phyloP scores from a whole-genome alignment of 352 stramenopile species.

The Globisporangium ultimum region DNA sequence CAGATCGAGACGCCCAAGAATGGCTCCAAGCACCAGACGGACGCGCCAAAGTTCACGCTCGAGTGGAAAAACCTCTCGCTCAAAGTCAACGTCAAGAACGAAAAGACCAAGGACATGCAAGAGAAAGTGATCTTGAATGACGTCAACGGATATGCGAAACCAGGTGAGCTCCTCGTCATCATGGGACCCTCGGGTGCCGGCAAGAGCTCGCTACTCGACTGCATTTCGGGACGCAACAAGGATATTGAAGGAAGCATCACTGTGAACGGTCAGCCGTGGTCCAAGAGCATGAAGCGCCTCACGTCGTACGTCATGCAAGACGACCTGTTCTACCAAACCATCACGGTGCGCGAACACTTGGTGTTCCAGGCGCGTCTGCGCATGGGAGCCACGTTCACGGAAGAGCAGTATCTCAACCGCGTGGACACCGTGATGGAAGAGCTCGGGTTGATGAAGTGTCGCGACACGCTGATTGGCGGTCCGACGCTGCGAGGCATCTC shows the following conservation, averaged over 20 bases:
- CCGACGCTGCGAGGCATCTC: conserved; percentile 45
- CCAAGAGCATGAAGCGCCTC: conserved; percentile 22
- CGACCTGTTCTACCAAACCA: conserved; percentile 83
- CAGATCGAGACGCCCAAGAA: no score
- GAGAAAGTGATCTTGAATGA: conserved; percentile 53
- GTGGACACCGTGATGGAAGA: conserved; percentile 58
- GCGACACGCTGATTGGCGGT: conserved; percentile 57
- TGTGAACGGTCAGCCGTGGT: conserved; percentile 63
- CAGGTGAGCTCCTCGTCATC: conserved; percentile 58
- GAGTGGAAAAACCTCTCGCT: conserved; percentile 42
- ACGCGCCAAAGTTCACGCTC: conserved; percentile 25
- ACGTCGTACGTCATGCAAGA: conserved; percentile 87
- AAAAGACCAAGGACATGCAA: conserved; percentile 34
- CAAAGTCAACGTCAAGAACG: conserved; percentile 30
- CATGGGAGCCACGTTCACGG: conserved; percentile 40
- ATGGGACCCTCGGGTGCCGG: conserved; percentile 72
- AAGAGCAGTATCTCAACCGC: conserved; percentile 25
- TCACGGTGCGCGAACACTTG: conserved; percentile 90
- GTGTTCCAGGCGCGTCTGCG: conserved; percentile 79
- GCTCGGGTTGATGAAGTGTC: conserved; percentile 50
- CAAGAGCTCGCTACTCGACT: conserved; percentile 94
- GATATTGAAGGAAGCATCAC: conserved; percentile 49
- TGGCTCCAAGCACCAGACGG: not conserved
- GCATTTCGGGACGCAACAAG: conserved; percentile 89
- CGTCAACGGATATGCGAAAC: conserved; percentile 38